Evolutionary conservation across 768 basidiomycete species (phyloP).

Genomic region (Cantharellus cinnabarinus): DNA sequence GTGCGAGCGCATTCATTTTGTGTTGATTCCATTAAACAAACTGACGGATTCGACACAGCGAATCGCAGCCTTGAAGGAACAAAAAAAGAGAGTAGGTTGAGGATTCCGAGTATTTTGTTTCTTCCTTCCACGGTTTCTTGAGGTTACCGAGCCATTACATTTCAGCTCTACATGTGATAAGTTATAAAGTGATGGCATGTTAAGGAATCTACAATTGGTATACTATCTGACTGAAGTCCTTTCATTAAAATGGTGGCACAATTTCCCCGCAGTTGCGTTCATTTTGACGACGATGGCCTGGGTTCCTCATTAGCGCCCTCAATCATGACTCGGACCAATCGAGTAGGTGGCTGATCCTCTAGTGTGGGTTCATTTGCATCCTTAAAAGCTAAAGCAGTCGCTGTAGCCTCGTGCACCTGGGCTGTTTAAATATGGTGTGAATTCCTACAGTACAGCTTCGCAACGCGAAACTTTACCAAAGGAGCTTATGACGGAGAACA

Average conservation of each 20-base stretch:
- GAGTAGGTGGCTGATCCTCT: constrained; percentile 2
- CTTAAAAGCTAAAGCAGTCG: background rate
- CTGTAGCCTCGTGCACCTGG: background rate
- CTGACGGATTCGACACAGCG: constrained; percentile 23
- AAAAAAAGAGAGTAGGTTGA: constrained; percentile 30
- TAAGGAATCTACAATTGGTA: too few relatives aligned
- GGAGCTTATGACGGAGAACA: constrained; percentile 18
- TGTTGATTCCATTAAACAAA: background rate
- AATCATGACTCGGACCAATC: constrained; percentile 8
- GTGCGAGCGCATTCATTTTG: constrained; percentile 21
- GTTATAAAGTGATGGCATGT: too few relatives aligned
- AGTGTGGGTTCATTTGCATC: background rate
- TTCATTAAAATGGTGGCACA: too few relatives aligned
- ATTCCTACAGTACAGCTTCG: background rate
- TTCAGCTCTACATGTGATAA: background rate
- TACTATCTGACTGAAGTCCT: too few relatives aligned
- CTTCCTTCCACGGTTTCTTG: background rate
- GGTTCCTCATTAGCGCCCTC: background rate
- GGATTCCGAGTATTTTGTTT: background rate
- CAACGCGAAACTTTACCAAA: constrained; percentile 10
- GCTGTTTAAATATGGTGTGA: background rate
- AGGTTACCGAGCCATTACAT: background rate
- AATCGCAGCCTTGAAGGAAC: constrained; percentile 61
- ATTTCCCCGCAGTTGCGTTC: too few relatives aligned
- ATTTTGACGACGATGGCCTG: too few relatives aligned